Conservation (phyloP, 2,329 filamentous ascomycete genomes). For the Aspergillus sp. region DNA sequence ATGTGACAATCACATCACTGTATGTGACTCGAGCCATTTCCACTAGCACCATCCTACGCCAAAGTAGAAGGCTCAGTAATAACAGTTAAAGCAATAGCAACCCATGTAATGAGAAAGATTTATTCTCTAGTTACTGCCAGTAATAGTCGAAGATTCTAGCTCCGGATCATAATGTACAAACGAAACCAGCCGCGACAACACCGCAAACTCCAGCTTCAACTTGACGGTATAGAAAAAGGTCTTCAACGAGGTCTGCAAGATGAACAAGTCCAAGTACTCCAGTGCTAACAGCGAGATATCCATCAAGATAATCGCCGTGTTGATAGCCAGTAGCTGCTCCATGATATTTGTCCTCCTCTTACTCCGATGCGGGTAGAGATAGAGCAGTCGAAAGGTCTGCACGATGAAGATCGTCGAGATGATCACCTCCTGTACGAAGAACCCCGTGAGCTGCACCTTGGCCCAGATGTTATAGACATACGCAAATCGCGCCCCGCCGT, state of each 20-base stretch:
- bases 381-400: slow-evolving; percentile 51
- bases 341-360: slow-evolving; percentile 43
- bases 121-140: not conserved
- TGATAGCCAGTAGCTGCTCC: slow-evolving; percentile 51
- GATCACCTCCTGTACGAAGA: slow-evolving; percentile 46
- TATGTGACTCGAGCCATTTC: not conserved
- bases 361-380: slow-evolving; percentile 31
- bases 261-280: slow-evolving; percentile 45
- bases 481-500: slow-evolving; percentile 19
- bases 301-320: slow-evolving; percentile 48
- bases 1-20: not conserved
- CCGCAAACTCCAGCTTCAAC: slow-evolving; percentile 51
- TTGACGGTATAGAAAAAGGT: slow-evolving; percentile 51
- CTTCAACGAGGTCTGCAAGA: slow-evolving; percentile 48
- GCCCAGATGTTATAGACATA: slow-evolving; percentile 46
- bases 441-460: slow-evolving; percentile 43
- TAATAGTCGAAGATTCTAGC: not conserved
- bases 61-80: no score
- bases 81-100: no score
- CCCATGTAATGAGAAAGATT: no score
- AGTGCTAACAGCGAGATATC: slow-evolving; percentile 45
- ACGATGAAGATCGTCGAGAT: slow-evolving; percentile 54
- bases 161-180: slow-evolving; percentile 6
- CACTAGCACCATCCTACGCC: no score
- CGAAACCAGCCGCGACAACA: slow-evolving; percentile 4